phyloP scores from a whole-genome alignment of 306 rosid genomes.

The Dalbergia oliveri region DNA sequence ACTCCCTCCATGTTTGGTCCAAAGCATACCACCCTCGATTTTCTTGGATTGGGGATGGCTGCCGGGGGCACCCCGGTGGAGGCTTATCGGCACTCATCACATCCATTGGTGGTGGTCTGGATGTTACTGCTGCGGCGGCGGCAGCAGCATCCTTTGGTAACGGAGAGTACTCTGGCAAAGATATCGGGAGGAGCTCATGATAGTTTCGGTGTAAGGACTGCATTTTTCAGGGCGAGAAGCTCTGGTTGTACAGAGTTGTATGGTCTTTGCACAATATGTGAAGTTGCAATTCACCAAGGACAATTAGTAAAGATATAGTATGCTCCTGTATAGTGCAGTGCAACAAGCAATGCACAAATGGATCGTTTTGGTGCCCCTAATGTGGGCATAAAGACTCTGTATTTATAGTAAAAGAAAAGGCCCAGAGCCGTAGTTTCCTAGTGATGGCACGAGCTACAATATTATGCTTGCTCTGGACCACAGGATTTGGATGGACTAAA shows the following conservation, averaged over 20 bases:
- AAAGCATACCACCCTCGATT: constrained; percentile 82
- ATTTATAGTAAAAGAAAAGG: constrained; percentile 36
- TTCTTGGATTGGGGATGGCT: constrained; percentile 85
- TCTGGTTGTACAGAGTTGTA: constrained; percentile 40
- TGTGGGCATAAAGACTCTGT: constrained; percentile 32
- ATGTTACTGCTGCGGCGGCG: constrained; percentile 62
- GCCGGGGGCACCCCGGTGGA: constrained; percentile 64
- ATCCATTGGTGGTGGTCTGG: constrained; percentile 67
- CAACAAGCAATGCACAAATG: constrained; percentile 40
- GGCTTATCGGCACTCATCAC: constrained; percentile 74
- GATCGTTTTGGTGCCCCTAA: constrained; percentile 43
- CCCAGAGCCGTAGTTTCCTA: constrained; percentile 38
- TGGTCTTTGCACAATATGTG: constrained; percentile 39
- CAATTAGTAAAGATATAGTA: constrained; percentile 35
- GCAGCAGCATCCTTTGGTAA: constrained; percentile 65
- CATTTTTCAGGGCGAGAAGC: constrained; percentile 13
- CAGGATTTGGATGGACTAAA: constrained; percentile 17
- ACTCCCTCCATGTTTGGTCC: constrained; percentile 74
- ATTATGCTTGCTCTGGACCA: constrained; percentile 29
- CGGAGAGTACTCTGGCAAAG: constrained; percentile 65
- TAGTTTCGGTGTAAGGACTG: neutral
- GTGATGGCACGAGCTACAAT: constrained; percentile 35
- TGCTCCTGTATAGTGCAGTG: constrained; percentile 35
- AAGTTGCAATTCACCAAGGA: constrained; percentile 45
- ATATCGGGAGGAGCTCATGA: constrained; percentile 68